Percentiles rank a stretch among this genome's conserved stretches.
Conservation (phyloP, 2,329 filamentous ascomycete genomes). For the Immersiporthe knoxdaviesiana region DNA sequence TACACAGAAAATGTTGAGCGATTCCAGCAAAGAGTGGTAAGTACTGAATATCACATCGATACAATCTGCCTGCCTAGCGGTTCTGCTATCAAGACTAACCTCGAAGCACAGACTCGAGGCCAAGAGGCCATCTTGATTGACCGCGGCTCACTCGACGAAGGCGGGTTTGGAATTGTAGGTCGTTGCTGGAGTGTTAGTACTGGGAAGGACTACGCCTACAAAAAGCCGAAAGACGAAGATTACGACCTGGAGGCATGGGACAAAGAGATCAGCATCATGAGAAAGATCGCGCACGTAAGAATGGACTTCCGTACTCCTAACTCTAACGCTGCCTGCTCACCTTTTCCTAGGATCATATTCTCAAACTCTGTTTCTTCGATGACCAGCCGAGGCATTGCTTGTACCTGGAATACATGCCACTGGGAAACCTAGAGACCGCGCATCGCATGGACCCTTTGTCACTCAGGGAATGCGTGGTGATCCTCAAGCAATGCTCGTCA, state of each 20-base stretch:
- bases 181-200: not conserved
- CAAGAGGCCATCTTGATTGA: not conserved
- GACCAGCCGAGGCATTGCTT: too few relatives aligned
- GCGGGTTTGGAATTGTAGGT: not conserved
- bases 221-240: not conserved
- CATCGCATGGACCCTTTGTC: too few relatives aligned
- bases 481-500: too few relatives aligned
- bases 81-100: not conserved
- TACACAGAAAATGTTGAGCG: not conserved
- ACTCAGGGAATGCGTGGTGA: too few relatives aligned
- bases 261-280: slow-evolving; percentile 3
- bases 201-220: not conserved
- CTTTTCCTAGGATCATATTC: not conserved
- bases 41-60: not conserved
- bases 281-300: not conserved
- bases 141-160: not conserved
- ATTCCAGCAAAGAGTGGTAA: not conserved
- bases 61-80: not conserved
- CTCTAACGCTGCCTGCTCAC: not conserved
- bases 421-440: too few relatives aligned
- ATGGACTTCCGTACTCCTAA: too few relatives aligned
- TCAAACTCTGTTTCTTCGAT: not conserved
- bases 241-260: not conserved
- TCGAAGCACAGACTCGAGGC: not conserved
- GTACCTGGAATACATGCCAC: too few relatives aligned